Base-by-base conservation (phyloP, 1,284 basidiomycete species). In the Amylostereum areolatum region DNA sequence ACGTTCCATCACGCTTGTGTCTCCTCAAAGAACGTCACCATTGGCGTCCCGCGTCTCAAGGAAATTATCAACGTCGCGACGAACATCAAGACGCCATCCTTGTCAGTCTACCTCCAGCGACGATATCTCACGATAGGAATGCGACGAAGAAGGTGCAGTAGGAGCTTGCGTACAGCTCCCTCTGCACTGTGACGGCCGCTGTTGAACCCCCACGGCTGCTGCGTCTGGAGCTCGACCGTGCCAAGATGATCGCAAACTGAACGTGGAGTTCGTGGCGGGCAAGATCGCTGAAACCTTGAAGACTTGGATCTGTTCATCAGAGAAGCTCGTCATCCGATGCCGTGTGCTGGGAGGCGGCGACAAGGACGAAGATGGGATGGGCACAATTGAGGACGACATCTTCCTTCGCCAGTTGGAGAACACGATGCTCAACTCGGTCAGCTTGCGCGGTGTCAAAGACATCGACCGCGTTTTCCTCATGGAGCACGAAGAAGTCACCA, bases 1-100 rank as follows among this genome's bases (percentile, higher is more conserved):
- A 97, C 94, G 0, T 97, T 97, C 88, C 95, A 98, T 72, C 97
- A 97, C 66, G 95, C 95, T 57, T 95, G 95, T 88, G 95, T 98
- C 29, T 95, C 95, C 28, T 91, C 88, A 64, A 97, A 97, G 74
- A 95, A 94, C 71, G 95, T 97, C 45, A 98, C 95, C 0, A 89
- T 97, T 53, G 95, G 95, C 86, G 95, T 97, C 1, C 95, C 95
- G 8, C 92, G 95, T 72, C 68, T 97, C 53, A 97, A 97, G 74
- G 95, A 97, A 67, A 98, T 99, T 59, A 98, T 99, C 75, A 99
- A 99, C 66, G 95, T 98, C 46, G 95, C 97, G 0, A 90, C 88
- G 29, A 96, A 99, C 65, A 97, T 99, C 78, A 97, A 98, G 72
- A 99, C 97, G 0, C 97, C 97, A 0, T 95, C 93, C 0, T 78